phyloP scores from a whole-genome alignment of 352 stramenopile genomes.

The Halophytophthora polymorphica region DNA sequence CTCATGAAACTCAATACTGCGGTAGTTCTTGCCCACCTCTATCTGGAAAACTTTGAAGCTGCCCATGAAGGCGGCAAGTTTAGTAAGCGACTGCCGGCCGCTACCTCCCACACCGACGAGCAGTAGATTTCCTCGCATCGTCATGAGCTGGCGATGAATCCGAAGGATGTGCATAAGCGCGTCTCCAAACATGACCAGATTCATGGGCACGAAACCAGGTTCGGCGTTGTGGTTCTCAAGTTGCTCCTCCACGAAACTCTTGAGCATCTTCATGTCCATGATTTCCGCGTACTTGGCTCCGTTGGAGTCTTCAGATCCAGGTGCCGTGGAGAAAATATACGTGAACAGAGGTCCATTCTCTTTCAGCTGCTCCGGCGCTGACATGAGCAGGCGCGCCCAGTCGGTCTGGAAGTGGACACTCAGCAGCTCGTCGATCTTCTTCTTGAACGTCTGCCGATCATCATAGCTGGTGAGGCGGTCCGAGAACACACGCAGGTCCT shows the following conservation, averaged over 20 bases:
- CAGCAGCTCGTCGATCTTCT: constrained; percentile 75
- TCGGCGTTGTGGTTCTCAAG: constrained; percentile 91
- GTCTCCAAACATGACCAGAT: constrained; percentile 90
- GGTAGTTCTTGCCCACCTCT: constrained; percentile 94
- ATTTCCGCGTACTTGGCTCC: constrained; percentile 69
- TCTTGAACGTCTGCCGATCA: constrained; percentile 90
- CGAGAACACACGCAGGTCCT: constrained; percentile 87
- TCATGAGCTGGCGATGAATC: constrained; percentile 89
- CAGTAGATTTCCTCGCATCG: constrained; percentile 87
- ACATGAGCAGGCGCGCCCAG: constrained; percentile 57
- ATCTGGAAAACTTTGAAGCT: constrained; percentile 91
- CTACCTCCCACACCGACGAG: constrained; percentile 91
- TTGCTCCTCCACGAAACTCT: constrained; percentile 88
- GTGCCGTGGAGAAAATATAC: constrained; percentile 58
- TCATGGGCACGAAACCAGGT: constrained; percentile 85
- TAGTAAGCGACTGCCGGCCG: constrained; percentile 86
- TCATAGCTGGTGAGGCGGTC: constrained; percentile 88
- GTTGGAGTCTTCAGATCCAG: constrained; percentile 26
- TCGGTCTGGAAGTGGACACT: constrained; percentile 78
- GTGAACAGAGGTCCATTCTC: constrained; percentile 82
- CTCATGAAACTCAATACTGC: constrained; percentile 89
- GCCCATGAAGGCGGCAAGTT: constrained; percentile 87
- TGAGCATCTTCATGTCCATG: constrained; percentile 84
- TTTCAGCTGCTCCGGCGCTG: constrained; percentile 62
- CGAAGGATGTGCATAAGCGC: constrained; percentile 88